Evolutionary conservation across 2,329 filamentous ascomycete genomes (phyloP), one percentile per base, ranked within the genome.

Genomic region (Talaromyces sp.): DNA sequence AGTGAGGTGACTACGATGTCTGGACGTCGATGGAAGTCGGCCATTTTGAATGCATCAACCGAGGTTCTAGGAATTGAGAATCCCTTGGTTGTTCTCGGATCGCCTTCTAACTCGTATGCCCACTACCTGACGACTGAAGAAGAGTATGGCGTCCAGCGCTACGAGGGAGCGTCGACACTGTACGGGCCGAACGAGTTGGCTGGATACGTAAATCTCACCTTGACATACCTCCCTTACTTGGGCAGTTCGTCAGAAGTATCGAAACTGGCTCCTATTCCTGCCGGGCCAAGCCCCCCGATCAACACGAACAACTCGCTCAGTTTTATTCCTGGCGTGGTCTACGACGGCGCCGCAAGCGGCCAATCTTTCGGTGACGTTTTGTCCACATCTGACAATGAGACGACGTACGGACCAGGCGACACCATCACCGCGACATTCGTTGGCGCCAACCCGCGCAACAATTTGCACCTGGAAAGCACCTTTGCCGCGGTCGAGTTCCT

Each of bases 1-100:
- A 92, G 92, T 32, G 93, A 97, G 75, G 92, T 90, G 0, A 95
- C 90, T 0, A 97, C 93, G 4, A 98, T 97, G 93, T 85, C 91
- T 1, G 93, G 93, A 0, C 84, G 93, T 25, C 85, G 93, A 28
- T 97, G 93, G 93, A 90, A 88, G 70, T 82, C 85, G 33, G 88
- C 90, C 0, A 82, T 96, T 17, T 74, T 79, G 1, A 77, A 81
- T 19, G 80, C 81, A n/a, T 82, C 85, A 8, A 75, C 78, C 0
- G 80, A 84, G 10, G 69, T 81, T 1, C 73, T 82, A 5, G 76
- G 80, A 0, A 81, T 87, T 53, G 65, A 69, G 3, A 71, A 80
- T 1, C 89, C 90, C 0, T 71, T 91, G n/a, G 91, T 96, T 3
- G 89, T 96, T 1, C 81, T 97, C 0, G 92, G 93, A 28, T 92